A percentile compares a stretch with the other conserved stretches of the same genome.
These are phyloP conservation scores for Amaranthus tricolor DNA, from an alignment of 179 eudicot genomes.

Conservation along the genomic window DNA sequence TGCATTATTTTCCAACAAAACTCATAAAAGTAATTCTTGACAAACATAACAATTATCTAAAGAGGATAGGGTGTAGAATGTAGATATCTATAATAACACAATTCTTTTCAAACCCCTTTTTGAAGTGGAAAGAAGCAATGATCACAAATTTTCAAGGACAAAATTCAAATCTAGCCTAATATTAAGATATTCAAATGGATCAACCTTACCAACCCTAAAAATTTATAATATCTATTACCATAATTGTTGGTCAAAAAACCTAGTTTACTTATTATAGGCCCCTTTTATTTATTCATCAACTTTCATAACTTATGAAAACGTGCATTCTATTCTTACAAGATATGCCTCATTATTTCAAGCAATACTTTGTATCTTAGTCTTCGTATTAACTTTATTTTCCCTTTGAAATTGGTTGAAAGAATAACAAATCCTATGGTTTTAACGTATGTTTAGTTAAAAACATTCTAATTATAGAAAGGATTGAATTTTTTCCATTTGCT, in stretches of 20 bases:
- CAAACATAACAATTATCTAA: too few species aligned
- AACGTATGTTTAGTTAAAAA: not conserved
- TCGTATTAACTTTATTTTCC: conserved; percentile 7
- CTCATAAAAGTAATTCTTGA: too few species aligned
- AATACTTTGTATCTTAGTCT: not conserved
- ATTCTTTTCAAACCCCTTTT: conserved; percentile 2
- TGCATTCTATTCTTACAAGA: not conserved
- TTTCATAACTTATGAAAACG: not conserved
- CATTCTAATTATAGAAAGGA: not conserved
- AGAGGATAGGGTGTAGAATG: too few species aligned
- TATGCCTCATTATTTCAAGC: conserved; percentile 13
- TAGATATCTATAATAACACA: too few species aligned
- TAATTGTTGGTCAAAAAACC: not conserved
- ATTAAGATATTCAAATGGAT: not conserved
- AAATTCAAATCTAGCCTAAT: not conserved
- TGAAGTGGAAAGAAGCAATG: not conserved
- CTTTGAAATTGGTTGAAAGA: not conserved
- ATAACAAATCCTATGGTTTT: not conserved
- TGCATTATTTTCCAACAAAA: too few species aligned
- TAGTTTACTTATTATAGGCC: not conserved
- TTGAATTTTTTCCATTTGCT: not conserved
- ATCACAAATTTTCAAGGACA: conserved; percentile 2
- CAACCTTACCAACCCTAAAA: not conserved
- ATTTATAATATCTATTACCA: not conserved
- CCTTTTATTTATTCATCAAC: not conserved